Base-by-base conservation (phyloP, 805 yeast genomes). In the Candida hispaniensis region DNA sequence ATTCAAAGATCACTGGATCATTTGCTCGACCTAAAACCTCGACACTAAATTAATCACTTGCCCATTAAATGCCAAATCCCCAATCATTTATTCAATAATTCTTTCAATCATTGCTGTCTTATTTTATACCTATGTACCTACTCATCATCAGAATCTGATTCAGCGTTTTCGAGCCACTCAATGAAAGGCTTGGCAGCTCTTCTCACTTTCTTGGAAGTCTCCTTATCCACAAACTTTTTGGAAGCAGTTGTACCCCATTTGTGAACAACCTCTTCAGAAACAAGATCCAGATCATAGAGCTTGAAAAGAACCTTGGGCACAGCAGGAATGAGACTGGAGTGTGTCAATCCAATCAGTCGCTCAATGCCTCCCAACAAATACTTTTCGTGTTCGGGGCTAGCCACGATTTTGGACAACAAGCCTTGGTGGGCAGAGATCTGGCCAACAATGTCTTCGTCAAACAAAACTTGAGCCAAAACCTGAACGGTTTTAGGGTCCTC, bases 331-430 rank as follows among this genome's bases (percentile, higher is more conserved):
- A 85, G 66, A 19, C 67, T 73, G 25, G 79, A 80, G 49, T 80
- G 74, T 51, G 76, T 80, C 41, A 80, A 60, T 42, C 97, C 97
- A 46, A 88, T 63, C 55, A 81, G 73, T 56, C 97, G 78, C 66
- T 91, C 99, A 47, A 91, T 67, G 44, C 98, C 99, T 50, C 99
- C 98, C 42, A 91, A 67, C 48, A 91, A 73, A 7, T 94, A 82
- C 62, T 74, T 79, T 63, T 91, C 95, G 52, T 73, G 82, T 34
- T 72, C 76, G 23, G 25, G 34, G 34, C 73, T 58, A 28, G 74
- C 64, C 45, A 85, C 71, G 43, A 85, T 65, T 59, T 88, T 91
- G 46, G 69, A 69, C 54, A 91, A 71, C 51, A 91, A 67, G 38
- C 96, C 94, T 39, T 73, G 67, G 59, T 91, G 97, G 40, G 69